Base-by-base conservation (phyloP, 176 grass and related monocot genomes). In the Thinopyrum elongatum region DNA sequence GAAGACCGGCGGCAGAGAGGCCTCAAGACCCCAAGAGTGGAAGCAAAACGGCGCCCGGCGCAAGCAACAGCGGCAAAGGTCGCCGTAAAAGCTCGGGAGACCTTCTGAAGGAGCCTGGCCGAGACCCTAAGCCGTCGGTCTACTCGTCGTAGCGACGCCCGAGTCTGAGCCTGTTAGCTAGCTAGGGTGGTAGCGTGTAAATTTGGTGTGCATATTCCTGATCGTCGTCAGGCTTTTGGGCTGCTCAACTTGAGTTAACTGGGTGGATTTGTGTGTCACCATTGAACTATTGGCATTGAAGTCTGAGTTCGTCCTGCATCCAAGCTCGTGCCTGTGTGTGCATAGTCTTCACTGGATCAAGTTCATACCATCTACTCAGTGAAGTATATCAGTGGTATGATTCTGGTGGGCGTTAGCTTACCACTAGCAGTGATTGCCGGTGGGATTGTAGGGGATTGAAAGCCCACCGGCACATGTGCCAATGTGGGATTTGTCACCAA, bases 81-180 rank as follows among this genome's bases (percentile, higher is more conserved):
- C 55, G 74, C 70, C 59, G 68, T 25, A 86, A 86, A 90, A 91
- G 86, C 44, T 67, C 83, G 69, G 88, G 81, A 47, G 89, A 36
- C 8, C 63, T 49, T 61, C 44, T 26, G 39, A 74, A 86, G 77
- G 63, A 63, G 71, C 83, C 65, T 12, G 80, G 65, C 30, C 70
- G 80, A n/a, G 84, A 88, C 26, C 71, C 31, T 12, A 91, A 60
- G 62, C 19, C 41, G 13, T 38, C 36, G 14, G 27, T 38, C 13
- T 82, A 72, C 60, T 88, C 82, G 10, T 65, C 69, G 41, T 85
- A 88, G 82, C 25, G 19, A 55, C 5, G 12, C 31, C 31, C 22
- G 74, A 28, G 8, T 16, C 41, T 80, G 80, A 74, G 77, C 68
- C 4, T 38, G 16, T 62, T 84, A 82, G 84, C 23, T 88, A 85